Conservation (phyloP, 1,284 basidiomycete species). For the Ganoderma meredithae region DNA sequence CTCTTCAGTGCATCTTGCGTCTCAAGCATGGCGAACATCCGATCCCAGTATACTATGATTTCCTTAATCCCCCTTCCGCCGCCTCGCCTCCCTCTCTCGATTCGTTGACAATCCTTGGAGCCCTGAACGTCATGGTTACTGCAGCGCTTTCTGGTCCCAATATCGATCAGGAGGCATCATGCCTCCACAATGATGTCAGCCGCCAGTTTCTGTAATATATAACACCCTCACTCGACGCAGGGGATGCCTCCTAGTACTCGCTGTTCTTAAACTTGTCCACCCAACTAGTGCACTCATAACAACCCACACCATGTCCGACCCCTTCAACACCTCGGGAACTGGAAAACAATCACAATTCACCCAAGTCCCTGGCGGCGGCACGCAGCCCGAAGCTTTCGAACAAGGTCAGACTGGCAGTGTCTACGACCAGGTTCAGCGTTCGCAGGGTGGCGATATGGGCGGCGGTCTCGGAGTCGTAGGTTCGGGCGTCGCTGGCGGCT, state of each 20-base stretch:
- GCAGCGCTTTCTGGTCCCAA: neutral
- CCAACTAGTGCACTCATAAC: neutral
- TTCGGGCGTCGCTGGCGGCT: constrained; percentile 30
- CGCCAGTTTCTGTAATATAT: neutral
- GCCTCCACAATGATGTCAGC: constrained; percentile 3
- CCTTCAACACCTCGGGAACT: constrained; percentile 15
- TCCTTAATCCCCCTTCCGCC: too few relatives aligned
- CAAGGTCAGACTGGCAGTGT: constrained; percentile 24
- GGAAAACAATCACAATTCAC: neutral
- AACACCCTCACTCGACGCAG: neutral
- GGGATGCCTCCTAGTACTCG: neutral
- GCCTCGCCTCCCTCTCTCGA: too few relatives aligned
- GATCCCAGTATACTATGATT: too few relatives aligned
- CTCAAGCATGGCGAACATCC: too few relatives aligned
- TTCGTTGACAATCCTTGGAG: neutral
- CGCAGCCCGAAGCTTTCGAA: neutral
- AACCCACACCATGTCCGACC: constrained; percentile 4
- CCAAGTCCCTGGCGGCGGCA: neutral
- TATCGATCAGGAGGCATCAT: neutral
- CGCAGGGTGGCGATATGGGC: constrained; percentile 29
- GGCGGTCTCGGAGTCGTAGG: constrained; percentile 31
- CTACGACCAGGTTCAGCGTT: constrained; percentile 29
- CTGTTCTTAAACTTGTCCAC: neutral
- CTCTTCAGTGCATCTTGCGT: too few relatives aligned
- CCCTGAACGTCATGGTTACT: neutral